Evolutionary conservation across 78 protist genomes (phyloP).

Genomic region (Planoprotostelium fungivorum): DNA sequence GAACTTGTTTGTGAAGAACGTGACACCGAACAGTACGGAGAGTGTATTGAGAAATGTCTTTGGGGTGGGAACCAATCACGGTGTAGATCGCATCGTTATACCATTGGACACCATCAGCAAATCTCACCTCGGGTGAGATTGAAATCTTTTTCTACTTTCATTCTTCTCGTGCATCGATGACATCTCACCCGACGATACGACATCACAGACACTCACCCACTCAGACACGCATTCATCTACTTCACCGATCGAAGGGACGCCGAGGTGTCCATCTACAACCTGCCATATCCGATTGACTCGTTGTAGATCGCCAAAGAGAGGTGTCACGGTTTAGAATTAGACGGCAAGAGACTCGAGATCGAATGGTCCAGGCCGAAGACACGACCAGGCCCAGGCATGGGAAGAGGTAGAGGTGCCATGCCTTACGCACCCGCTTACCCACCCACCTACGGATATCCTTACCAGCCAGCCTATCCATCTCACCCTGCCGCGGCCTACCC

Average conservation of each 20-base stretch:
- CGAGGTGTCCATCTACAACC: background rate
- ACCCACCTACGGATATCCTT: no score
- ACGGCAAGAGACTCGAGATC: background rate
- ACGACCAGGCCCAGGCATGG: background rate
- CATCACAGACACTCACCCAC: background rate
- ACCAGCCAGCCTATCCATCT: no score
- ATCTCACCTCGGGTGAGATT: background rate
- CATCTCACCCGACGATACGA: background rate
- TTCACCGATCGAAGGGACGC: background rate
- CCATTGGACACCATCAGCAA: background rate
- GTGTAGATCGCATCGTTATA: background rate
- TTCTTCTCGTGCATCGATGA: background rate
- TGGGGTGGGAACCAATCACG: background rate
- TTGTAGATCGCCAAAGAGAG: background rate
- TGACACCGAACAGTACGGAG: background rate
- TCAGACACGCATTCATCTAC: background rate
- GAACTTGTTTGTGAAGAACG: background rate
- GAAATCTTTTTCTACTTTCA: background rate
- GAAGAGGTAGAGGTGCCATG: background rate
- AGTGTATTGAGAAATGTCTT: background rate
- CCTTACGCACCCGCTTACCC: no score
- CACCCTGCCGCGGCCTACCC: no score
- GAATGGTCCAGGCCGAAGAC: background rate
- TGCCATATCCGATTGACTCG: background rate
- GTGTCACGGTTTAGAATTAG: background rate